These are phyloP conservation scores for Henningerozyma blattae DNA, from an alignment of 805 yeast genomes.

Conservation along the genomic window DNA sequence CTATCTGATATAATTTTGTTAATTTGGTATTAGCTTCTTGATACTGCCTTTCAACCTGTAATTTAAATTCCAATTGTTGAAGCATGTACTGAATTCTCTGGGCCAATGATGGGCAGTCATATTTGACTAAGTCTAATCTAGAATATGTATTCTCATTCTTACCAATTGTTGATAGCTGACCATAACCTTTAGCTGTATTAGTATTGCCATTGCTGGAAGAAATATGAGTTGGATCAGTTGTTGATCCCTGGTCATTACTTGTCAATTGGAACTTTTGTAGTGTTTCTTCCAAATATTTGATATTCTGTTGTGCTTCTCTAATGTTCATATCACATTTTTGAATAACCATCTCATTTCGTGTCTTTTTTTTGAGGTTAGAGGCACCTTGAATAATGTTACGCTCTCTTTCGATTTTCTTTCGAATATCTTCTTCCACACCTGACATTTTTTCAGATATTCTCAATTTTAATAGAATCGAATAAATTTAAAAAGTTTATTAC, in stretches of 20 bases:
- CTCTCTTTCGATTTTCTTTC: constrained; percentile 79
- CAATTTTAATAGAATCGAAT: too few relatives aligned
- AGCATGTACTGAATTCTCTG: constrained; percentile 92
- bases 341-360: constrained; percentile 71
- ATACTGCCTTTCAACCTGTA: constrained; percentile 89
- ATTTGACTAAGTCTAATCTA: constrained; percentile 71
- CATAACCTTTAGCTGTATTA: constrained; percentile 7
- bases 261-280: constrained; percentile 41
- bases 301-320: constrained; percentile 82
- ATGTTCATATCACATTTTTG: constrained; percentile 85
- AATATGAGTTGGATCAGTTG: neutral
- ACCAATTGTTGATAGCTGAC: constrained; percentile 28
- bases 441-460: too few relatives aligned
- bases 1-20: constrained; percentile 72
- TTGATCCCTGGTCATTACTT: constrained; percentile 4
- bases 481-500: too few relatives aligned
- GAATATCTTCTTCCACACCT: constrained; percentile 50
- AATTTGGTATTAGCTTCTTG: constrained; percentile 86
- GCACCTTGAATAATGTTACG: constrained; percentile 81
- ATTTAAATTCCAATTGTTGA: constrained; percentile 85
- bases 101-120: constrained; percentile 89
- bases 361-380: constrained; percentile 62
- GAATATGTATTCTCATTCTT: constrained; percentile 35
- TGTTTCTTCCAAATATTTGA: constrained; percentile 75
- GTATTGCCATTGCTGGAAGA: neutral